phyloP scores from a whole-genome alignment of 352 stramenopile genomes.

The Phytopythium vexans region DNA sequence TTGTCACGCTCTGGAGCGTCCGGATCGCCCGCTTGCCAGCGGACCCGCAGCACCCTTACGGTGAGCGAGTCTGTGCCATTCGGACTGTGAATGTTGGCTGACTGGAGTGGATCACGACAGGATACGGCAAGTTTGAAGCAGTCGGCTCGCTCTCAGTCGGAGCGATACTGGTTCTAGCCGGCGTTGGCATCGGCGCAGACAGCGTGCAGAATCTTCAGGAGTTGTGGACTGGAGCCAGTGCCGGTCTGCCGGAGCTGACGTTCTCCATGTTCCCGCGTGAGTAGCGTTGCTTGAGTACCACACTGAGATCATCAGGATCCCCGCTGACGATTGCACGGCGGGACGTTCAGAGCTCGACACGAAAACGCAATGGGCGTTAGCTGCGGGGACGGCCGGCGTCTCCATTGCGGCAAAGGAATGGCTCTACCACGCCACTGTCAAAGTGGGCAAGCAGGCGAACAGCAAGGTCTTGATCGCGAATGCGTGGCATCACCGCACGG shows the following conservation, averaged over 20 bases:
- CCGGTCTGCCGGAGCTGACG: slow-evolving; percentile 28
- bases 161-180: slow-evolving; percentile 76
- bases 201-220: slow-evolving; percentile 71
- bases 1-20: slow-evolving; percentile 95
- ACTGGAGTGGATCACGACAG: slow-evolving; percentile 10
- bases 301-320: neutral
- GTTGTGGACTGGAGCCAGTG: slow-evolving; percentile 38
- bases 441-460: slow-evolving; percentile 90
- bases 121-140: slow-evolving; percentile 89
- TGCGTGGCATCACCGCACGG: slow-evolving; percentile 94
- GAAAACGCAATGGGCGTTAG: slow-evolving; percentile 61
- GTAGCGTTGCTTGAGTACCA: slow-evolving; percentile 11
- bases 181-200: slow-evolving; percentile 66
- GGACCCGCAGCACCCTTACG: slow-evolving; percentile 91
- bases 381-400: slow-evolving; percentile 77
- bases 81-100: neutral
- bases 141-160: slow-evolving; percentile 85
- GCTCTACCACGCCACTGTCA: slow-evolving; percentile 91
- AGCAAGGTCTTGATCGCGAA: slow-evolving; percentile 97
- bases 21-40: slow-evolving; percentile 90
- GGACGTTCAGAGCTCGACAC: slow-evolving; percentile 37
- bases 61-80: slow-evolving; percentile 13
- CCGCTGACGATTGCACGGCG: neutral
- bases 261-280: slow-evolving; percentile 48
- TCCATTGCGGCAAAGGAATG: slow-evolving; percentile 95